Evolutionary conservation across 2,329 filamentous ascomycete species (phyloP), one percentile per base, ranked within the genome.

Genomic region (Aspergillus sojae): DNA sequence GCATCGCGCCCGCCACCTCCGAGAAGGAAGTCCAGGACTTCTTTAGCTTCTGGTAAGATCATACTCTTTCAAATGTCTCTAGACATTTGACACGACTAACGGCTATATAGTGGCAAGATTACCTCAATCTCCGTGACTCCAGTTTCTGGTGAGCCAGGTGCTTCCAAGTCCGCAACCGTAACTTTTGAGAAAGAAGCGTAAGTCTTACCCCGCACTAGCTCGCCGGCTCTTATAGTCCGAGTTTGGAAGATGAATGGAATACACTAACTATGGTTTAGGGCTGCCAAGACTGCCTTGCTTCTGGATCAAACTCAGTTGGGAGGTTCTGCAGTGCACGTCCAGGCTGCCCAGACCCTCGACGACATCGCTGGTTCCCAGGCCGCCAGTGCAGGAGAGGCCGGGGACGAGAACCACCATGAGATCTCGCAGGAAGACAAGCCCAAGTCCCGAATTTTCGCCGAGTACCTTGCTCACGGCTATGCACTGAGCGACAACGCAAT

Each of bases 401-500:
- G 85, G 70, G 80, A 81, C 62, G 86, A 89, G 64, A 84, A 80
- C 61, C 72, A 77, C 58, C 85, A 93, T 72, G 88, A 93, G 71
- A 89, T 98, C 72, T 88, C 90, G 16, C 95, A 99, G 77, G 95
- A 99, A 81, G 93, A 98, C 84, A 99, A 99, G 86, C 95, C 95
- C 19, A 91, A 94, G 73, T 88, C 91, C 46, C 92, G 95, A 72
- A 97, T 99, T 78, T 80, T 97, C 57, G 95, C 95, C 68, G 95
- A 99, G 83, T 97, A 98, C 80, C 90, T 99, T 39, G 94, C 95
- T 12, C 93, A 97, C 73, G 95, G 95, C 71, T 99, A 99, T 82
- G 86, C 89, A 45, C 85, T 98, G 68, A 93, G 86, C 65, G 89
- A 91, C 75, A 83, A 86, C 62, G 91, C 92, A 57, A 89, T 97